Evolutionary conservation across 305 asterid species (phyloP).

Genomic region (Solanum hybrid): DNA sequence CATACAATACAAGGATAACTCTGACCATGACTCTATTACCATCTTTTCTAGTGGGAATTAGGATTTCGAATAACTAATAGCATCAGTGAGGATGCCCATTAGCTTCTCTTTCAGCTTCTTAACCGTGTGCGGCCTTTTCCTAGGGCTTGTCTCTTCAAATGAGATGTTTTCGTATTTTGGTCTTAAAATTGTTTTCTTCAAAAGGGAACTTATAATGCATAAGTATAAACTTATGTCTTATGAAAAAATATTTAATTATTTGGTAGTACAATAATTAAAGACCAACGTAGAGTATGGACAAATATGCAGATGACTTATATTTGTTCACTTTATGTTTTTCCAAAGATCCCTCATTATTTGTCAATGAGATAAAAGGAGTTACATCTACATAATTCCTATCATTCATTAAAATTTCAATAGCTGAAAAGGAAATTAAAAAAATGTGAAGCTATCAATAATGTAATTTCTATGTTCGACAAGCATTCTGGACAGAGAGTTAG

Average conservation of each 20-base stretch:
- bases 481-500: neutral
- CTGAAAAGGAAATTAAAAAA: neutral
- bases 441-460: neutral
- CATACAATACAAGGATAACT: neutral
- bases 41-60: neutral
- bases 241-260: neutral
- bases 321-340: neutral
- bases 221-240: neutral
- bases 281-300: neutral
- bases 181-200: neutral
- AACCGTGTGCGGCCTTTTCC: neutral
- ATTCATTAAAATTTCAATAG: neutral
- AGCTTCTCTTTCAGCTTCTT: neutral
- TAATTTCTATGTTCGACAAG: neutral
- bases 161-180: neutral
- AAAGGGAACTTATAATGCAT: neutral
- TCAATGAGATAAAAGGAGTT: neutral
- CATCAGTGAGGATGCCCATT: neutral
- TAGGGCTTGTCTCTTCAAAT: neutral
- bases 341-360: neutral
- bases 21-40: neutral
- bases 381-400: neutral
- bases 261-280: neutral
- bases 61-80: neutral
- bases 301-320: neutral